phyloP scores from a whole-genome alignment of 2,329 filamentous ascomycete genomes.

The Xylariaceae sp. region DNA sequence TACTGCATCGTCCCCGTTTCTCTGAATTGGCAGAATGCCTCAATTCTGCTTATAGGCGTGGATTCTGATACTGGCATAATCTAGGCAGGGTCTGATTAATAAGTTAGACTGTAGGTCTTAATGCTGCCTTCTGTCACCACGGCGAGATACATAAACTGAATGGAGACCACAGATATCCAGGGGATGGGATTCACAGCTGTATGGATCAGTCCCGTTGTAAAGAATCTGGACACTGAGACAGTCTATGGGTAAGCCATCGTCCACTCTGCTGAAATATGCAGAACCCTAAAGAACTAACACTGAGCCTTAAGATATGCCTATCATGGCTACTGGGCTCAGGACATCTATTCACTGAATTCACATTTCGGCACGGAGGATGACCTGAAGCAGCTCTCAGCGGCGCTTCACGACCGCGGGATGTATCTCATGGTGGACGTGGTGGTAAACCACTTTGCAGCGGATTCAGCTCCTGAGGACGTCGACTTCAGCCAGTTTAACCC shows the following conservation, averaged over 20 bases:
- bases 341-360: slow-evolving; percentile 50
- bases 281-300: not conserved
- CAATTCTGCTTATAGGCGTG: not conserved
- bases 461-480: slow-evolving; percentile 41
- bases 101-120: slow-evolving; percentile 37
- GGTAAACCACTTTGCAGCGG: slow-evolving; percentile 51
- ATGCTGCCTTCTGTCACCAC: not conserved
- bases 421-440: slow-evolving; percentile 58
- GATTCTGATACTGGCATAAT: not conserved
- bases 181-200: slow-evolving; percentile 40
- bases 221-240: slow-evolving; percentile 37
- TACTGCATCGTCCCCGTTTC: not conserved
- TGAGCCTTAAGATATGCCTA: slow-evolving; percentile 33
- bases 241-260: slow-evolving; percentile 32
- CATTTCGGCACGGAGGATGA: slow-evolving; percentile 56
- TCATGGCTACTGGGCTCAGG: slow-evolving; percentile 49
- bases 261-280: not conserved
- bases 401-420: slow-evolving; percentile 50
- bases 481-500: slow-evolving; percentile 51
- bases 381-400: slow-evolving; percentile 43
- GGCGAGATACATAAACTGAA: not conserved
- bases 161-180: slow-evolving; percentile 36
- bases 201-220: slow-evolving; percentile 41
- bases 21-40: not conserved
- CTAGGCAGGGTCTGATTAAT: slow-evolving; percentile 39